Percentiles rank a stretch among this genome's conserved stretches.
Evolutionary conservation across 2,329 filamentous ascomycete species (phyloP).

Genomic region (Mycosphaerella arachidis): DNA sequence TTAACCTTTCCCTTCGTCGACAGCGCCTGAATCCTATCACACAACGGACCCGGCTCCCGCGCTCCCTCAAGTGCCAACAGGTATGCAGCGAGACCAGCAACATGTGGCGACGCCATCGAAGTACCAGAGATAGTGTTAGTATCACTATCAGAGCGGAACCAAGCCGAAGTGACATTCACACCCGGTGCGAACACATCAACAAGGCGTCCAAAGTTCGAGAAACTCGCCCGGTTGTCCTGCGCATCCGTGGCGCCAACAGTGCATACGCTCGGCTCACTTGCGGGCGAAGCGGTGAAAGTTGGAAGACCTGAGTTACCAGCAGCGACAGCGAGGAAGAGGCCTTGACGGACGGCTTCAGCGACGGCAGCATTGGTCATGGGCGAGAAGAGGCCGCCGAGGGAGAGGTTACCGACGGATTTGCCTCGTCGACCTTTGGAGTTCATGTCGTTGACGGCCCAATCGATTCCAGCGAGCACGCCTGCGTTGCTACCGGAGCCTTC

Average conservation of each 20-base stretch:
- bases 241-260: constrained; percentile 36
- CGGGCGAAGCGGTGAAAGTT: constrained; percentile 32
- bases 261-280: constrained; percentile 31
- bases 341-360: constrained; percentile 34
- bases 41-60: constrained; percentile 42
- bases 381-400: constrained; percentile 38
- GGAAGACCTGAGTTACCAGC: constrained; percentile 36
- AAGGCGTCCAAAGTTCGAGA: constrained; percentile 38
- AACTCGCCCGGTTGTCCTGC: constrained; percentile 33
- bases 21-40: constrained; percentile 43
- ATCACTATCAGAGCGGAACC: constrained; percentile 43
- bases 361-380: constrained; percentile 38
- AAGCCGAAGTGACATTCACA: constrained; percentile 43
- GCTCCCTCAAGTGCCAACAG: constrained; percentile 53
- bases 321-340: constrained; percentile 39
- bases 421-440: constrained; percentile 72
- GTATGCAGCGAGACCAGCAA: constrained; percentile 65
- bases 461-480: constrained; percentile 47
- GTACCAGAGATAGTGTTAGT: constrained; percentile 53
- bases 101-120: constrained; percentile 63
- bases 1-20: constrained; percentile 36
- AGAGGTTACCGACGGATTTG: constrained; percentile 34
- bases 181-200: constrained; percentile 47
- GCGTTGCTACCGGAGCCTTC: constrained; percentile 45
- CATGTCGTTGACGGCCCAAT: constrained; percentile 49